phyloP scores from a whole-genome alignment of 2,329 filamentous ascomycete genomes.

The Pseudogymnoascus sp. region DNA sequence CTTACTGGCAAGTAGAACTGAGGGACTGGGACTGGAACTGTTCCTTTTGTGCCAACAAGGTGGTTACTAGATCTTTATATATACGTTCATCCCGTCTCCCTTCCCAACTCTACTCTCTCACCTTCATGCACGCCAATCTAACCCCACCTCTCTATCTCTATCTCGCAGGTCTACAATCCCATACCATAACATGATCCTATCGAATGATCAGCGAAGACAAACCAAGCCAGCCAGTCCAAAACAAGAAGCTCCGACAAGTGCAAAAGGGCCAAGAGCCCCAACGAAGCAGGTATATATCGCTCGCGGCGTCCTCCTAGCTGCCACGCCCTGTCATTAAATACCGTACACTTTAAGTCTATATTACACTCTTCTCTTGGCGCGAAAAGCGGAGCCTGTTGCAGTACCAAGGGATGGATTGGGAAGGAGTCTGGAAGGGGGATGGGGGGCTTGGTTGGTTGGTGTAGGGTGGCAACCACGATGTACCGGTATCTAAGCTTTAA shows the following conservation, averaged over 20 bases:
- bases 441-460: neutral
- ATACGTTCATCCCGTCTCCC: neutral
- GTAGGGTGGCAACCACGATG: neutral
- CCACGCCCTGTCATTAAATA: neutral
- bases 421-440: neutral
- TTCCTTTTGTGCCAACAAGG: neutral
- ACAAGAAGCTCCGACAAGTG: constrained; percentile 2
- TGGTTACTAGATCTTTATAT: neutral
- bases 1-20: constrained; percentile 6
- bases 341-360: neutral
- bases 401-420: neutral
- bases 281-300: neutral
- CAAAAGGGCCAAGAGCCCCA: constrained; percentile 9
- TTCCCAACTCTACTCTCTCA: neutral
- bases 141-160: neutral
- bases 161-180: neutral
- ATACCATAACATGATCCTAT: neutral
- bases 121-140: neutral
- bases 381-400: neutral
- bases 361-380: neutral
- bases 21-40: neutral
- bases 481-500: neutral
- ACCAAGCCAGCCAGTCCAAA: neutral
- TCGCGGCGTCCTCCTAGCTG: neutral
- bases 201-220: neutral